These are phyloP conservation scores for Brettanomyces naardenensis DNA, from an alignment of 805 yeast genomes.

Conservation along the genomic window DNA sequence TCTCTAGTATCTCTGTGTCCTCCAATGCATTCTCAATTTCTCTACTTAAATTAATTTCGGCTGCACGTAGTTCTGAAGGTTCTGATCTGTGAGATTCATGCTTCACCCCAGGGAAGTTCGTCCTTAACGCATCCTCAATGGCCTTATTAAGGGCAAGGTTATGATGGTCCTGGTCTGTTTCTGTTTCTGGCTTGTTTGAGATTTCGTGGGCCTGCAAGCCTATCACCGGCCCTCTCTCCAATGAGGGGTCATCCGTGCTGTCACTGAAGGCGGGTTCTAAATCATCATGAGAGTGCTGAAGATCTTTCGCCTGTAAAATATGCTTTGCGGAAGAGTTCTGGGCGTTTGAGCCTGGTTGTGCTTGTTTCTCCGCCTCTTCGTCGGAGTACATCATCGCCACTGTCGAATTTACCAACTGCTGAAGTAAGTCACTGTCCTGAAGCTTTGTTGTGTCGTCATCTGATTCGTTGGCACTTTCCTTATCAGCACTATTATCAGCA, in stretches of 20 bases:
- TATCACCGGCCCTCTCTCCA: too few relatives aligned
- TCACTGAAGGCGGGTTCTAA: too few relatives aligned
- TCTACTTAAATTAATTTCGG: slow-evolving; percentile 12
- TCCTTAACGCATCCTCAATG: slow-evolving; percentile 11
- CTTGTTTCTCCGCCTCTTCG: neutral
- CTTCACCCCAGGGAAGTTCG: neutral
- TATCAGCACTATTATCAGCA: neutral
- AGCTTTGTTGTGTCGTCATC: slow-evolving; percentile 2
- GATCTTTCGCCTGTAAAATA: too few relatives aligned
- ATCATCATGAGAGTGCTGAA: too few relatives aligned
- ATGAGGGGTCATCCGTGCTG: too few relatives aligned
- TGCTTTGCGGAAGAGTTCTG: too few relatives aligned
- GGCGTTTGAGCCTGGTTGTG: too few relatives aligned
- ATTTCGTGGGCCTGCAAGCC: too few relatives aligned
- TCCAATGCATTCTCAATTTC: slow-evolving; percentile 21
- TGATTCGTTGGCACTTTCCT: neutral
- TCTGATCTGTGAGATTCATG: neutral
- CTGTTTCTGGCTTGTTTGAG: too few relatives aligned
- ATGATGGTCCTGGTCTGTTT: too few relatives aligned
- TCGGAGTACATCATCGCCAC: slow-evolving; percentile 1
- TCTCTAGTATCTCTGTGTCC: slow-evolving; percentile 5
- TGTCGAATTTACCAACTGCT: slow-evolving; percentile 4
- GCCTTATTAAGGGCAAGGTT: slow-evolving; percentile 8
- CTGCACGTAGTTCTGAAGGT: slow-evolving; percentile 3
- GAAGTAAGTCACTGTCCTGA: slow-evolving; percentile 5